phyloP scores from a whole-genome alignment of 768 basidiomycete species.

The Leucosporidium scottii region DNA sequence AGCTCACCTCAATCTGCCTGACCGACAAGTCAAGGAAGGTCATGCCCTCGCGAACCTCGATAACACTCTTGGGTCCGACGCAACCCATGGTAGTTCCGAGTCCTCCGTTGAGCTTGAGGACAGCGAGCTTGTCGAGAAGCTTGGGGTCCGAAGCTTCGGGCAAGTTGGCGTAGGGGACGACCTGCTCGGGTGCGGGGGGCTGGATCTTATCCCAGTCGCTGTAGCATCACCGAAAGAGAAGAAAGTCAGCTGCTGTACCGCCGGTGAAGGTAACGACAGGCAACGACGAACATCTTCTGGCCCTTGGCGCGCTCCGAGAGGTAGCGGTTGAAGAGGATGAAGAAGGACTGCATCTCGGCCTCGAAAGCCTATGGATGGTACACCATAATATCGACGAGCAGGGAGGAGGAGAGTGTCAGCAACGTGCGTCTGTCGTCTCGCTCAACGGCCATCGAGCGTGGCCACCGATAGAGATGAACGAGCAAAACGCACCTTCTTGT shows the following conservation, averaged over 20 bases:
- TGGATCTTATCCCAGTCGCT: constrained; percentile 88
- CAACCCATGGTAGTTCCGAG: constrained; percentile 46
- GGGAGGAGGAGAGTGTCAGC: not conserved
- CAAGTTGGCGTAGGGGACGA: constrained; percentile 72
- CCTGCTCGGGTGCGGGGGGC: constrained; percentile 75
- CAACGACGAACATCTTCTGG: constrained; percentile 64
- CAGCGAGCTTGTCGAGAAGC: constrained; percentile 86
- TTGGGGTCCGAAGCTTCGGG: constrained; percentile 52
- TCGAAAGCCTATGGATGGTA: constrained; percentile 61
- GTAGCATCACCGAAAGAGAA: not conserved
- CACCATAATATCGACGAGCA: not conserved
- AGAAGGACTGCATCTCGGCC: constrained; percentile 93
- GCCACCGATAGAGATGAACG: not conserved
- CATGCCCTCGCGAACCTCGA: constrained; percentile 96
- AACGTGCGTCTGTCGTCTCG: not conserved
- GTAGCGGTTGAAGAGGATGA: constrained; percentile 91
- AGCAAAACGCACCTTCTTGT: constrained; percentile 61
- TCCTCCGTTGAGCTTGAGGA: constrained; percentile 83
- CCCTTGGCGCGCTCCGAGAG: constrained; percentile 79
- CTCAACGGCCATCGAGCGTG: no score
- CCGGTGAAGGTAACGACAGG: not conserved
- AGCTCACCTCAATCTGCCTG: constrained; percentile 71
- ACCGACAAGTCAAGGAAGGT: constrained; percentile 93
- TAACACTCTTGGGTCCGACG: constrained; percentile 73
- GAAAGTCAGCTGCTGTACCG: not conserved